Percentiles rank a stretch among this genome's conserved stretches.
phyloP scores from a whole-genome alignment of 805 yeast species.

The Wickerhamomyces ciferrii region DNA sequence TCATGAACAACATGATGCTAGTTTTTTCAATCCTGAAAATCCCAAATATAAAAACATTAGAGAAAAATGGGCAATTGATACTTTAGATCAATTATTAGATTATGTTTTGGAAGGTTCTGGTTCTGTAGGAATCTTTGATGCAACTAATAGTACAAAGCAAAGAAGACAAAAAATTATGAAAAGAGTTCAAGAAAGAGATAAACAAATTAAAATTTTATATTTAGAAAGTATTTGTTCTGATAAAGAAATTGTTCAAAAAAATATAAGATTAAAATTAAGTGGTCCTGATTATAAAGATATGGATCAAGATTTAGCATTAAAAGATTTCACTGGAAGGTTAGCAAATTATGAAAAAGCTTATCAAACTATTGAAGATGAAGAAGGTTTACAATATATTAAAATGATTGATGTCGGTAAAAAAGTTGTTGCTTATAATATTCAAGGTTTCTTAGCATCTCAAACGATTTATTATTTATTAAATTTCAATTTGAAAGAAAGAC shows the following conservation, averaged over 20 bases:
- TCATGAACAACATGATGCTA: constrained; percentile 49
- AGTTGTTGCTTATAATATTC: constrained; percentile 86
- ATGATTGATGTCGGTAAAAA: constrained; percentile 96
- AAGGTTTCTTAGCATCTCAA: constrained; percentile 86
- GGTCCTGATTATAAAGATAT: constrained; percentile 91
- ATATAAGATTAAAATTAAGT: constrained; percentile 75
- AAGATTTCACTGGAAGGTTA: constrained; percentile 78
- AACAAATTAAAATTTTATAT: constrained; percentile 71
- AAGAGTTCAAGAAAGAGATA: constrained; percentile 49
- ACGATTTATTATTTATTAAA: constrained; percentile 85
- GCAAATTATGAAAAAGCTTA: constrained; percentile 84
- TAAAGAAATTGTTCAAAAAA: constrained; percentile 70
- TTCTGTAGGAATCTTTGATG: constrained; percentile 88
- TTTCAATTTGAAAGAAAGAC: constrained; percentile 83
- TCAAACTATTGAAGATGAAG: constrained; percentile 81
- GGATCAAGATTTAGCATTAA: constrained; percentile 75
- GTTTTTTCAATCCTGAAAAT: constrained; percentile 82
- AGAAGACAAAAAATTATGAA: constrained; percentile 56
- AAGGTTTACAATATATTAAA: constrained; percentile 77
- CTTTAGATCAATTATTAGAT: constrained; percentile 77
- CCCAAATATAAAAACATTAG: constrained; percentile 56
- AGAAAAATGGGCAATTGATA: constrained; percentile 96
- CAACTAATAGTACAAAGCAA: constrained; percentile 70
- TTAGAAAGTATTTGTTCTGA: constrained; percentile 88
- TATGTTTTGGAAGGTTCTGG: constrained; percentile 79